A percentile compares a stretch with the other conserved stretches of the same genome.
phyloP scores from a whole-genome alignment of 176 grass and related monocot genomes.

The Chloris gayana region DNA sequence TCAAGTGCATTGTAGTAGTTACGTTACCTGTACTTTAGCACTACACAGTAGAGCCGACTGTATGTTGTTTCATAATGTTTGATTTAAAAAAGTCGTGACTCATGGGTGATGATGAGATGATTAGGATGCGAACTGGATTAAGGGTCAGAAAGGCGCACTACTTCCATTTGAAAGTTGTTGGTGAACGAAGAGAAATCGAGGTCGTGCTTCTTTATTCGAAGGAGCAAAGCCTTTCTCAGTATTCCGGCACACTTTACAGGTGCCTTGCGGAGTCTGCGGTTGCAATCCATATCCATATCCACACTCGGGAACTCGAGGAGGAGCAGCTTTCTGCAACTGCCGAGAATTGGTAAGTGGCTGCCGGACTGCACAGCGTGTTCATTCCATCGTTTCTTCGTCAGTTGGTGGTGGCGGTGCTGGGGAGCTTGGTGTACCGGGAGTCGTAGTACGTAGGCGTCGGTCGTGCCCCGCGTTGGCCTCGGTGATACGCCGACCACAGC shows the following conservation, averaged over 20 bases:
- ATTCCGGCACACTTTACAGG: background rate
- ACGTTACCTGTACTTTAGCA: too few relatives aligned
- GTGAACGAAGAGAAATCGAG: background rate
- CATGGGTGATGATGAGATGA: background rate
- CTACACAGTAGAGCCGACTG: background rate
- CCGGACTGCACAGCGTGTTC: background rate
- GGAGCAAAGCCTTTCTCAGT: background rate
- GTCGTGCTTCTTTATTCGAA: background rate
- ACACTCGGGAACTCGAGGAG: background rate
- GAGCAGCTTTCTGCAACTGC: background rate
- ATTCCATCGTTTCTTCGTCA: background rate
- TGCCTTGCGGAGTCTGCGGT: background rate
- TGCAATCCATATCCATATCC: background rate
- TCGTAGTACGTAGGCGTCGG: background rate
- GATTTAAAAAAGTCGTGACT: background rate
- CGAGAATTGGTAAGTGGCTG: background rate
- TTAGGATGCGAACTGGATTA: background rate
- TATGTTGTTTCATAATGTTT: background rate
- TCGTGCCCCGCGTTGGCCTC: too few relatives aligned
- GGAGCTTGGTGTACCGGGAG: too few relatives aligned
- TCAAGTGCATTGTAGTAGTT: too few relatives aligned
- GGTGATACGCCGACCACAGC: too few relatives aligned
- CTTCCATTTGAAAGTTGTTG: background rate
- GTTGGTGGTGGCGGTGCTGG: too few relatives aligned
- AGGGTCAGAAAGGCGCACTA: background rate